Base-by-base conservation (phyloP, 495 filamentous ascomycete genomes). In the Clohesyomyces aquaticus region DNA sequence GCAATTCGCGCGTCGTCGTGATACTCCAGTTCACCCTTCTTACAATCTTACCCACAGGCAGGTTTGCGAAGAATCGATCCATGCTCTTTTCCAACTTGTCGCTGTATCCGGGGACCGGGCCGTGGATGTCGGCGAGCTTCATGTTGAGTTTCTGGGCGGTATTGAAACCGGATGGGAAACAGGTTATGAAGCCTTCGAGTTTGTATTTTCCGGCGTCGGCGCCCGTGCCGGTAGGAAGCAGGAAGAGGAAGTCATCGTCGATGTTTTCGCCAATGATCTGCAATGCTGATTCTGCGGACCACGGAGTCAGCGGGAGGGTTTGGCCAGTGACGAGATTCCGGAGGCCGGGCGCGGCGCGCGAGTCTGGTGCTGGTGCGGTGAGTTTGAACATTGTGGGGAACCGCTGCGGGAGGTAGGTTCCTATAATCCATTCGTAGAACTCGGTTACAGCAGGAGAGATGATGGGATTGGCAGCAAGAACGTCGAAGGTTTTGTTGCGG, bases 191-290 rank as follows among this genome's bases (percentile, higher is more conserved):
- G 2, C 85, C 89, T 63, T 85, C 76, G 16, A 89, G 81, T 23
- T 78, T 76, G 69, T 92, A 93, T 10, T 81, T 72, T n/a, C 64
- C 63, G 14, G 74, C 77, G 18, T 79, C 74, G 4, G 72, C 41
- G 11, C n/a, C 70, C 9, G 51, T 23, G n/a, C 71, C 61, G 1
- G 77, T 76, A 0, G 88, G 88, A 9, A 87, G 76, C 2, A 95
- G 80, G 52, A 96, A 76, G 26, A 93, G 82, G 73, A 93, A 83
- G 56, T 96, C 91, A 49, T 88, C 85, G 60, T 93, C 90, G 23
- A 93, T 76, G 53, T 81, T 82, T 42, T 78, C 75, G 52, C 79
- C 82, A 4, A 91, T 77, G 19, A 77, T 78, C 8, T 77, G 59
- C 9, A 91, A 77, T 2, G 74, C 73, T 29, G 26, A 46, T 22